Evolutionary conservation across 805 yeast genomes (phyloP).

Genomic region (Spathaspora passalidarum): DNA sequence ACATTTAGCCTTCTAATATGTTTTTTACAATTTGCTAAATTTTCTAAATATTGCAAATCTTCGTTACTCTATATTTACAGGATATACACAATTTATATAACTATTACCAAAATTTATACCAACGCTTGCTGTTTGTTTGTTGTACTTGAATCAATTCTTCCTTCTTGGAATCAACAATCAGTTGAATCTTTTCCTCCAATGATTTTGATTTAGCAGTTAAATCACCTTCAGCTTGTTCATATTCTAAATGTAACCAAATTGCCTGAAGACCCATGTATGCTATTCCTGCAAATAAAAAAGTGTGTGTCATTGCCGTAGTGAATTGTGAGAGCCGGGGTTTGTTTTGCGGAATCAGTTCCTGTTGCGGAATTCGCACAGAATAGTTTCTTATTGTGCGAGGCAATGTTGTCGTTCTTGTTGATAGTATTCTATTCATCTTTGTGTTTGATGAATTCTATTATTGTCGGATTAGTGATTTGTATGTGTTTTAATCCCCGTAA

Average conservation of each 20-base stretch:
- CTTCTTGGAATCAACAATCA: constrained; percentile 25
- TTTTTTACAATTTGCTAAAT: too few relatives aligned
- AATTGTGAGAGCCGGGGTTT: constrained; percentile 37
- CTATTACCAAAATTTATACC: constrained; percentile 14
- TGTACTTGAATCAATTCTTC: constrained; percentile 13
- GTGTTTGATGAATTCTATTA: neutral
- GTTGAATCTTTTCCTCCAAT: constrained; percentile 25
- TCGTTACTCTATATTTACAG: neutral
- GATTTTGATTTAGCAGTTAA: constrained; percentile 15
- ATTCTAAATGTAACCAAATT: constrained; percentile 30
- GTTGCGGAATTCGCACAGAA: constrained; percentile 1
- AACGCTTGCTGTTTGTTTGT: constrained; percentile 11
- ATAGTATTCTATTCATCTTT: neutral
- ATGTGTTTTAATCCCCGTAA: neutral
- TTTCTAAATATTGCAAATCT: neutral
- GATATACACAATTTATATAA: neutral
- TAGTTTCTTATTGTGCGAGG: neutral
- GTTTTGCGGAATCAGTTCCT: neutral
- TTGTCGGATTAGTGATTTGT: too few relatives aligned
- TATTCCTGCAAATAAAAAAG: constrained; percentile 37
- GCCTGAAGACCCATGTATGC: constrained; percentile 35
- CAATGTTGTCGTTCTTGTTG: neutral
- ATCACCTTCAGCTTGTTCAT: constrained; percentile 18
- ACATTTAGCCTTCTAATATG: constrained; percentile 7
- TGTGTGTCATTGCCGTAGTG: constrained; percentile 34